Evolutionary conservation across 371 early-diverging fungal species (phyloP).

Genomic region (Nematocida sp.): DNA sequence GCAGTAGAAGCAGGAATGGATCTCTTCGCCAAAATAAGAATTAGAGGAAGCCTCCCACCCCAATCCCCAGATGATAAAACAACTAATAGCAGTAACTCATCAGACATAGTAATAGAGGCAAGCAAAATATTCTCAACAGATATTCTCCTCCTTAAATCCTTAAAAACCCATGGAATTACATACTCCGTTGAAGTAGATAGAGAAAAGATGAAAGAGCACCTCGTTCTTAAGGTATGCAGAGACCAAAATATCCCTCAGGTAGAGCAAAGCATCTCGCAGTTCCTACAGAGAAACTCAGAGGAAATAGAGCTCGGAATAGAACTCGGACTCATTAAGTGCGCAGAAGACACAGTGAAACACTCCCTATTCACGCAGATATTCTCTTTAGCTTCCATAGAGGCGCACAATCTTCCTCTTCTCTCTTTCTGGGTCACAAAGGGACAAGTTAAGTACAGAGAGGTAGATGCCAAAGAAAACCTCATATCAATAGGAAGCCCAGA

Average conservation of each 20-base stretch:
- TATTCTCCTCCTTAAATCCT: conserved; percentile 8
- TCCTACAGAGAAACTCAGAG: conserved; percentile 2
- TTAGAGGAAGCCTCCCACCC: not conserved
- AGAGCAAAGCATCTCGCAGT: not conserved
- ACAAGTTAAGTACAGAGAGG: not conserved
- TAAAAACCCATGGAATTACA: not conserved
- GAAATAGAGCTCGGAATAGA: conserved; percentile 32
- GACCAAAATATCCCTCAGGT: not conserved
- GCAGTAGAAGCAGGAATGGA: conserved; percentile 43
- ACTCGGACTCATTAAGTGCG: not conserved
- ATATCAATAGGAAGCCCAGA: not conserved
- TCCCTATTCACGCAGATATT: not conserved
- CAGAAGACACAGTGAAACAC: conserved; percentile 39
- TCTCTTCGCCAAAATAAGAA: not conserved
- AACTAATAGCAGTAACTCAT: not conserved
- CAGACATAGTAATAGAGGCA: not conserved
- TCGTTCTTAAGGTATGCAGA: not conserved
- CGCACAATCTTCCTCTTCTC: not conserved
- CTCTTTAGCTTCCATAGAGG: not conserved
- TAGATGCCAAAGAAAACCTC: conserved; percentile 1
- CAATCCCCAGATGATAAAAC: no score
- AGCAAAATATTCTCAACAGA: conserved; percentile 7
- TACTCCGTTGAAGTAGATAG: conserved; percentile 11
- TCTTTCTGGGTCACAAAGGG: conserved; percentile 18
- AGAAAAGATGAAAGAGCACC: conserved; percentile 6